Evolutionary conservation across 179 eudicot genomes (phyloP).

Genomic region (Beta corolliflora): DNA sequence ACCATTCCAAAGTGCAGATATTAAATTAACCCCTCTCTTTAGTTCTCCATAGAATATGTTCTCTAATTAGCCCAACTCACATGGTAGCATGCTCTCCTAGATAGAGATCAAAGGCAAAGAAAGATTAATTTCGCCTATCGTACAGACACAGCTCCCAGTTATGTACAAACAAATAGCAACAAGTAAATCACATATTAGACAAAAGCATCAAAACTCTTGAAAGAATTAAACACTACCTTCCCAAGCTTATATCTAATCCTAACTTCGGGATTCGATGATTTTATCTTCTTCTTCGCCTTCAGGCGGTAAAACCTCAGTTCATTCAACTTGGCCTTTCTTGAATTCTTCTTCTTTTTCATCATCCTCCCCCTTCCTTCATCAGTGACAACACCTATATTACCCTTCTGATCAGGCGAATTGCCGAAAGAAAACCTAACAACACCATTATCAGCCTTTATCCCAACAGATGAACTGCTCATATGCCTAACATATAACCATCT

Average conservation of each 20-base stretch:
- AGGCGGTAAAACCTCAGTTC: conserved; percentile 81
- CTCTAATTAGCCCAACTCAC: too few species aligned
- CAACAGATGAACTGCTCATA: conserved; percentile 51
- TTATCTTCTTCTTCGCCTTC: conserved; percentile 93
- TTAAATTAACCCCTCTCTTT: too few species aligned
- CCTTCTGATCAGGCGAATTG: conserved; percentile 20
- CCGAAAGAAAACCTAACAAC: conserved; percentile 72
- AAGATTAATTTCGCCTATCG: background rate
- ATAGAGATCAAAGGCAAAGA: background rate
- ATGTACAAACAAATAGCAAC: background rate
- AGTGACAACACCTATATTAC: conserved; percentile 7
- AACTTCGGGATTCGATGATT: conserved; percentile 89
- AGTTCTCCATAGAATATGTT: too few species aligned
- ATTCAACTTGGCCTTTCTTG: conserved; percentile 72
- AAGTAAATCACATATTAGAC: background rate
- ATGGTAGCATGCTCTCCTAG: too few species aligned
- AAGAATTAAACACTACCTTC: conserved; percentile 50
- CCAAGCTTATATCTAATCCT: conserved; percentile 86
- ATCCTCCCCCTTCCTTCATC: conserved; percentile 30
- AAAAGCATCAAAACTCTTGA: background rate
- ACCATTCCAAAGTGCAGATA: too few species aligned
- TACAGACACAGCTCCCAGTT: background rate
- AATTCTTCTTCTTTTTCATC: conserved; percentile 41
- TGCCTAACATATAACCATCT: conserved; percentile 38
- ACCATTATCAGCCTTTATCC: conserved; percentile 57